Percentiles rank a stretch among this genome's conserved stretches.
These are phyloP conservation scores for Auriscalpium orientale DNA, from an alignment of 768 basidiomycete genomes.

Conservation along the genomic window DNA sequence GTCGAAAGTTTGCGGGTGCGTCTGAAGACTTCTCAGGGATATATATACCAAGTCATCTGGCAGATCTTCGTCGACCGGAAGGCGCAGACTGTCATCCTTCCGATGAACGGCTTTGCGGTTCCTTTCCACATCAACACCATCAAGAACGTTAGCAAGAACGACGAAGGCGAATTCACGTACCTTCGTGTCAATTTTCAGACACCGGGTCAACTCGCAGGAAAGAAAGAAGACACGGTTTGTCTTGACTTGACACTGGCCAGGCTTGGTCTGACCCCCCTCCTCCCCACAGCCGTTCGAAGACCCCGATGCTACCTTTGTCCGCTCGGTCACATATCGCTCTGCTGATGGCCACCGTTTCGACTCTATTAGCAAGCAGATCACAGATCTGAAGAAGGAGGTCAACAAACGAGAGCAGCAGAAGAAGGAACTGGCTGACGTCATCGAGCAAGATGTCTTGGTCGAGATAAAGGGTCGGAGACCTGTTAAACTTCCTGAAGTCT, in stretches of 20 bases:
- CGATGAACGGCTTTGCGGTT: conserved; percentile 91
- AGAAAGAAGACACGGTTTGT: conserved; percentile 92
- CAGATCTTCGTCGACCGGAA: conserved; percentile 92
- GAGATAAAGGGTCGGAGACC: conserved; percentile 89
- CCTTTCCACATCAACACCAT: conserved; percentile 98
- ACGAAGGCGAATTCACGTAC: conserved; percentile 92
- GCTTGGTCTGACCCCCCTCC: not conserved
- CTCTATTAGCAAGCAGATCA: conserved; percentile 84
- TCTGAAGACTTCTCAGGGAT: conserved; percentile 4
- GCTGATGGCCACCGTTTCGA: conserved; percentile 86
- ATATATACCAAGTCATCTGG: not conserved
- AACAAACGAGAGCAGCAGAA: conserved; percentile 96
- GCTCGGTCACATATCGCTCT: conserved; percentile 90
- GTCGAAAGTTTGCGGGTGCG: conserved; percentile 73
- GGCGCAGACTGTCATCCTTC: conserved; percentile 81
- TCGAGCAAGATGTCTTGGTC: conserved; percentile 85
- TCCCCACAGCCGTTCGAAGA: conserved; percentile 81
- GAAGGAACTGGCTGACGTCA: conserved; percentile 97
- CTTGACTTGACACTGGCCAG: not conserved
- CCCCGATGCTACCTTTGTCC: conserved; percentile 91
- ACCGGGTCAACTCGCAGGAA: conserved; percentile 93
- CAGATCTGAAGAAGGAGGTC: conserved; percentile 91
- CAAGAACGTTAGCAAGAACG: conserved; percentile 95
- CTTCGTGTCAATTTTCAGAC: conserved; percentile 98
- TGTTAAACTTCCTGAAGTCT: conserved; percentile 81